These are phyloP conservation scores for Trametes coccinea DNA, from an alignment of 768 basidiomycete species.

Conservation along the genomic window DNA sequence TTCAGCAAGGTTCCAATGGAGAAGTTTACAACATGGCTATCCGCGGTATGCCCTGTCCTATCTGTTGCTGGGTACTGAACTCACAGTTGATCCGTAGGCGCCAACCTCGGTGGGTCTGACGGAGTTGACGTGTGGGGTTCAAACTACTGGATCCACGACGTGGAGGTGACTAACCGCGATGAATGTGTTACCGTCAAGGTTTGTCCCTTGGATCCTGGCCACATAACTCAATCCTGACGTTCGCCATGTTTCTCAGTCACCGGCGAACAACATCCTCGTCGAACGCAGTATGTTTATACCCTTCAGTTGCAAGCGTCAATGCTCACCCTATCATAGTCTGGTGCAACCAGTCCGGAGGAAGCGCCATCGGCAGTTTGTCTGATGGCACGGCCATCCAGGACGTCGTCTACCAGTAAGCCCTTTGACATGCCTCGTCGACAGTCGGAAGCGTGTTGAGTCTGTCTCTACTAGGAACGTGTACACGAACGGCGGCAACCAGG, in stretches of 20 bases:
- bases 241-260: constrained; percentile 7
- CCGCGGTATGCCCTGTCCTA: constrained; percentile 21
- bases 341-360: constrained; percentile 37
- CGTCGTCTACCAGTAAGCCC: constrained; percentile 24
- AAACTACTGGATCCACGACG: constrained; percentile 36
- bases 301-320: background rate
- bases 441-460: background rate
- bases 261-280: constrained; percentile 31
- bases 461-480: constrained; percentile 24
- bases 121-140: constrained; percentile 34
- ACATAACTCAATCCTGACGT: background rate
- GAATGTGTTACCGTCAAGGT: constrained; percentile 37
- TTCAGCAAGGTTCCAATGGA: constrained; percentile 31
- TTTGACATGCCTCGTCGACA: background rate
- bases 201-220: background rate
- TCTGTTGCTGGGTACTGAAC: background rate
- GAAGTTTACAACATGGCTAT: constrained; percentile 36
- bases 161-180: constrained; percentile 35
- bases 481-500: constrained; percentile 34
- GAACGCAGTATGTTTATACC: constrained; percentile 25
- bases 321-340: constrained; percentile 20
- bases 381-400: constrained; percentile 31
- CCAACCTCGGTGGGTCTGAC: constrained; percentile 33
- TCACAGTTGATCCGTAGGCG: background rate
- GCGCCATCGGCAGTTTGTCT: constrained; percentile 31